These are phyloP conservation scores for Crotalaria pallida DNA, from an alignment of 306 rosid species.

Conservation along the genomic window DNA sequence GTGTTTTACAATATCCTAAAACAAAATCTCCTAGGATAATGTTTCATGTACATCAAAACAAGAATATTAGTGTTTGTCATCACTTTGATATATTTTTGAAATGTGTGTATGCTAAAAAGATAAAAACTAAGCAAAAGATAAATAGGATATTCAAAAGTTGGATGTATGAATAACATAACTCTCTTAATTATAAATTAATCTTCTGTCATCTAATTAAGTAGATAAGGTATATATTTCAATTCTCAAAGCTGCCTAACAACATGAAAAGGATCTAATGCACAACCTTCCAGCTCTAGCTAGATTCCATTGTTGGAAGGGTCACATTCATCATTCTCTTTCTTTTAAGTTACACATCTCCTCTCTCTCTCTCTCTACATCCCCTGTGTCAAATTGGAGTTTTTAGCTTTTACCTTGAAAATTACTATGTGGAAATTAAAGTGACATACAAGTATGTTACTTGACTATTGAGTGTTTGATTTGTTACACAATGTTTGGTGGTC, in stretches of 20 bases:
- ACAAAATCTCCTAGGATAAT: too few relatives aligned
- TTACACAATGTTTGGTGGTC: too few relatives aligned
- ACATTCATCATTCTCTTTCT: slow-evolving; percentile 6
- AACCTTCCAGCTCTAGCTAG: slow-evolving; percentile 20
- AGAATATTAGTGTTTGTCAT: too few relatives aligned
- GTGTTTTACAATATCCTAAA: too few relatives aligned
- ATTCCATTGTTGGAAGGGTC: slow-evolving; percentile 28
- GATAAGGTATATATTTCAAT: slow-evolving; percentile 16
- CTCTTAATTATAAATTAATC: slow-evolving; percentile 14
- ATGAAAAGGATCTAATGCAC: slow-evolving; percentile 18
- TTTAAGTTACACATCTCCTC: neutral
- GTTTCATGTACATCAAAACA: too few relatives aligned
- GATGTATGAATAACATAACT: too few relatives aligned
- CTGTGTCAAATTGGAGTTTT: too few relatives aligned
- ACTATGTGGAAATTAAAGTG: slow-evolving; percentile 11
- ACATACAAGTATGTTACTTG: neutral
- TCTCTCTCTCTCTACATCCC: neutral
- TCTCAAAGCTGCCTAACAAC: slow-evolving; percentile 21
- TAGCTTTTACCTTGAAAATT: neutral
- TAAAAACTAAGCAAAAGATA: too few relatives aligned
- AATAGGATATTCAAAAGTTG: too few relatives aligned
- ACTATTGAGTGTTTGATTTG: too few relatives aligned
- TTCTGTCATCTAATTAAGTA: slow-evolving; percentile 21
- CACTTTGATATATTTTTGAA: too few relatives aligned
- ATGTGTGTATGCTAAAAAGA: too few relatives aligned